These are phyloP conservation scores for Cyberlindnera mycetangii DNA, from an alignment of 805 yeast species.

Conservation along the genomic window DNA sequence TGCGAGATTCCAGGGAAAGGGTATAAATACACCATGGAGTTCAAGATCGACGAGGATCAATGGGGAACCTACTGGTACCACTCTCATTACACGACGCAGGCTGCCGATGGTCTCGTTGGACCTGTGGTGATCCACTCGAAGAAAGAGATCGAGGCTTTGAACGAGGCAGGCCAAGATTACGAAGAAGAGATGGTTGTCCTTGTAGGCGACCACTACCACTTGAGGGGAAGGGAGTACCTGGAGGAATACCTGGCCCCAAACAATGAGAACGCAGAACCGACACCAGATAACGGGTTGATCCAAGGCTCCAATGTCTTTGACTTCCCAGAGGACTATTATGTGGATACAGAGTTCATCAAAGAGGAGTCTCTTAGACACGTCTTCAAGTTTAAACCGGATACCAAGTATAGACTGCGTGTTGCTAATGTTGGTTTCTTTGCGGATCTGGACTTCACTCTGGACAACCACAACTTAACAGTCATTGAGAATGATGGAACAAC, in stretches of 20 bases:
- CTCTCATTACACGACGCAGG: constrained; percentile 46
- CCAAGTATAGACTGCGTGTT: constrained; percentile 44
- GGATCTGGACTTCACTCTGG: constrained; percentile 47
- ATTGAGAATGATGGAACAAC: constrained; percentile 54
- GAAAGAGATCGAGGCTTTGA: constrained; percentile 33
- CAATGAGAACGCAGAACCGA: constrained; percentile 47
- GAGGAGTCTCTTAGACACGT: constrained; percentile 22
- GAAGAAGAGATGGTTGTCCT: constrained; percentile 47
- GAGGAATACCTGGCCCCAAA: constrained; percentile 37
- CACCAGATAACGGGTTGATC: constrained; percentile 43
- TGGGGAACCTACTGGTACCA: constrained; percentile 59
- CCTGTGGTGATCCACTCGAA: constrained; percentile 45
- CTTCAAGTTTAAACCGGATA: constrained; percentile 38
- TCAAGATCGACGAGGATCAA: constrained; percentile 36
- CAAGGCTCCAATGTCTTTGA: constrained; percentile 37
- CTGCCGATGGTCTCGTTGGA: constrained; percentile 48
- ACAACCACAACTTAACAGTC: constrained; percentile 46
- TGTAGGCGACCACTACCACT: constrained; percentile 50
- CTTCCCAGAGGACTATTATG: constrained; percentile 26
- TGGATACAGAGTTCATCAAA: constrained; percentile 19
- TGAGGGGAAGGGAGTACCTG: constrained; percentile 24
- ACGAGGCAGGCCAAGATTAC: constrained; percentile 27
- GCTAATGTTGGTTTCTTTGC: constrained; percentile 50
- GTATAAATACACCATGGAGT: constrained; percentile 41
- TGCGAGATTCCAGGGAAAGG: constrained; percentile 38